Evolutionary conservation across 257 asterid species (phyloP).

Genomic region (Solanum chiquidenum): DNA sequence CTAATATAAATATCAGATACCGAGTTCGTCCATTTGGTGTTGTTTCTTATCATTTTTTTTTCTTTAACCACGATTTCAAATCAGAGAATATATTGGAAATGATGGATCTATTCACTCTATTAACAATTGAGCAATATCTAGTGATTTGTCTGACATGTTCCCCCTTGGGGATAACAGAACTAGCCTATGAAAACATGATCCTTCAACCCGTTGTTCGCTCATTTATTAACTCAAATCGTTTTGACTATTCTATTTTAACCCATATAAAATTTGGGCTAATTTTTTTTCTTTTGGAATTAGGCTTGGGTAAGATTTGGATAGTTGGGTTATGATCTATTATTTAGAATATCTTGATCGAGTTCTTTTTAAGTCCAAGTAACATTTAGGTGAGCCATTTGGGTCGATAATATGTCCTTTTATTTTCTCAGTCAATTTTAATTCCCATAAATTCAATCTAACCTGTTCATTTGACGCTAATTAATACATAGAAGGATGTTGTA

Average conservation of each 20-base stretch:
- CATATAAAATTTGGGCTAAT: too few relatives aligned
- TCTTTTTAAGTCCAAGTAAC: background rate
- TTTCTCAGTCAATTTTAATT: too few relatives aligned
- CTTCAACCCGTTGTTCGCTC: rapidly evolving
- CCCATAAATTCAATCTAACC: too few relatives aligned
- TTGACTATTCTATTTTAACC: background rate
- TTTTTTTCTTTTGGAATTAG: too few relatives aligned
- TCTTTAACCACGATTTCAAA: background rate
- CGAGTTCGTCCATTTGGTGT: background rate
- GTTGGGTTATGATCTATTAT: too few relatives aligned
- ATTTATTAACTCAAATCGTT: background rate
- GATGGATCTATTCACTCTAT: background rate
- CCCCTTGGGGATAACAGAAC: background rate
- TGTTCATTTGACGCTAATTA: background rate
- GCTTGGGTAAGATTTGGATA: too few relatives aligned
- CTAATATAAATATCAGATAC: too few relatives aligned
- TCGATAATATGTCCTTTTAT: too few relatives aligned
- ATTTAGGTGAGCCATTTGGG: background rate
- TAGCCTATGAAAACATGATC: background rate
- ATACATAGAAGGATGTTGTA: background rate
- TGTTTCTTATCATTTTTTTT: background rate
- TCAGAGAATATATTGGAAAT: background rate
- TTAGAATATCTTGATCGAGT: too few relatives aligned
- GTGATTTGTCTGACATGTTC: background rate
- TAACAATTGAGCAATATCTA: background rate